Base-by-base conservation (phyloP, 1,284 basidiomycete species). In the Coniferiporia sulphurascens region DNA sequence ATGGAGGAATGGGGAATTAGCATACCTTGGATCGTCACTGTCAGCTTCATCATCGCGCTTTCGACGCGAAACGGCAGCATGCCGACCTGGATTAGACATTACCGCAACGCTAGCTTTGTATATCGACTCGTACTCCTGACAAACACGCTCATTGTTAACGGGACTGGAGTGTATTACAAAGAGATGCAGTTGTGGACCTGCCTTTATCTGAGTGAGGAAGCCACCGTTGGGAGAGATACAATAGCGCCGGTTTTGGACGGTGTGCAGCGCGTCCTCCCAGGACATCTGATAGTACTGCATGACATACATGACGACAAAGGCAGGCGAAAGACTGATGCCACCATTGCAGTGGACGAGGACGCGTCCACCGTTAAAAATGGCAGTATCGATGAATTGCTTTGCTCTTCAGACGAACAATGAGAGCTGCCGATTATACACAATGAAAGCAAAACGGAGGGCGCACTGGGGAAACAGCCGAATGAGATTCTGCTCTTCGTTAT, bases 281-380 rank as follows among this genome's bases (percentile, higher is more conserved):
- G 84, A 84, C 57, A 93, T 77, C 38, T 84, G 81, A 71, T 84
- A 86, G 66, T 88, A 82, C 65, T 89, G 86, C 93, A 95, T 95
- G 34, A 93, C 87, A 68, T 92, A 95, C 83, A 94, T 94, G 57
- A 95, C 89, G 35, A 94, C 91, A 59, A 95, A 93, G 0, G 92
- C 84, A 0, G 93, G 92, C 0, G 91, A 91, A 10, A 93, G 78
- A 56, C 88, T 89, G 67, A 95, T 95, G 1, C 93, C 93, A 52
- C 93, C 93, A 65, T 94, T 95, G 71, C 93, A 95, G 70, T 95
- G 93, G 1, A 94, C 93, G 5, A 95, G 81, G 3, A 95, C 91
- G 41, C 84, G 84, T 12, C 93, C 93, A 10, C 86, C 85, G 15
- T 73, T 67, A 0, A 66, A 64, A 52, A 94, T 78, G 1, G 91